Evolutionary conservation across 257 asterid species (phyloP).

Genomic region (Nicotiana benthamiana): DNA sequence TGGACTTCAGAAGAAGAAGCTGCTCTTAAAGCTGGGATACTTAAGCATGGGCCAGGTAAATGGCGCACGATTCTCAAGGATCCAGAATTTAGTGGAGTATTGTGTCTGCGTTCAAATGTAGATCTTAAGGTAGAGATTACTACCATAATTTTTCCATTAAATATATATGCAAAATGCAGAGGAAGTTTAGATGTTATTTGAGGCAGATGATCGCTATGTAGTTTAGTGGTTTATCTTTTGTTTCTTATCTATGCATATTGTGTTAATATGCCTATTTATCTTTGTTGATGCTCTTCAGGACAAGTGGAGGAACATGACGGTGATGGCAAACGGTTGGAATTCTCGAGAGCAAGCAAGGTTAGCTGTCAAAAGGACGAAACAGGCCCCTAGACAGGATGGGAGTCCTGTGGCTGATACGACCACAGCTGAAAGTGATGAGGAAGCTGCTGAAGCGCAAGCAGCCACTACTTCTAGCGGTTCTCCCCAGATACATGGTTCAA

Average conservation of each 20-base stretch:
- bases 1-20: constrained; percentile 99
- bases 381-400: constrained; percentile 53
- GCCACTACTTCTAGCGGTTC: constrained; percentile 61
- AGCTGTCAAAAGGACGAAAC: constrained; percentile 61
- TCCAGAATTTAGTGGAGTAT: constrained; percentile 75
- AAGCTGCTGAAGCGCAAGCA: constrained; percentile 44
- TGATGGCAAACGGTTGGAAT: constrained; percentile 91
- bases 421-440: constrained; percentile 63
- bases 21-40: constrained; percentile 94
- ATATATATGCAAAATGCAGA: not conserved
- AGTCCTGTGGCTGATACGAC: constrained; percentile 37
- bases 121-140: constrained; percentile 73
- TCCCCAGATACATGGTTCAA: constrained; percentile 63
- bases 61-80: constrained; percentile 97
- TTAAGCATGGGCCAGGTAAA: constrained; percentile 93
- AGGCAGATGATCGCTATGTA: not conserved
- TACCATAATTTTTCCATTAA: not conserved
- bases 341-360: constrained; percentile 78
- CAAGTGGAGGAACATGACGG: constrained; percentile 99
- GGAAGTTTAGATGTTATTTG: not conserved
- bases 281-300: constrained; percentile 46
- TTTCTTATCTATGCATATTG: not conserved
- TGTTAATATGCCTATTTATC: constrained; percentile 3
- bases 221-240: not conserved
- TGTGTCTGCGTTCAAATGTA: constrained; percentile 78